These are phyloP conservation scores for Globisporangium nagaii DNA, from an alignment of 352 stramenopile genomes.

Conservation along the genomic window DNA sequence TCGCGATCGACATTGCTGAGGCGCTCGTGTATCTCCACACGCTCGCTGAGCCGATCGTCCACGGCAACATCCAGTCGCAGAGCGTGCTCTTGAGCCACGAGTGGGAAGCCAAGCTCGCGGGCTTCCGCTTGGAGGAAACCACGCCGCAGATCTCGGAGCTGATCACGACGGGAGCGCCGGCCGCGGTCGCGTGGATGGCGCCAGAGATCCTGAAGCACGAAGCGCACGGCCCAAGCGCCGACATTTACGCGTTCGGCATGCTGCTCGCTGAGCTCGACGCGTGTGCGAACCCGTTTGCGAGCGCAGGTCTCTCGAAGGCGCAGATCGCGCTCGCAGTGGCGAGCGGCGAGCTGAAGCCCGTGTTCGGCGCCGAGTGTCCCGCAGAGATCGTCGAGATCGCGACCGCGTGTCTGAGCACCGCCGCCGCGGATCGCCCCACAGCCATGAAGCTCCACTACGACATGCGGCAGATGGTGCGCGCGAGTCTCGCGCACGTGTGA, in stretches of 20 bases:
- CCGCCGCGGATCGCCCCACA: conserved; percentile 40
- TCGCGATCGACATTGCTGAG: conserved; percentile 22
- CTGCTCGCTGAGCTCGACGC: conserved; percentile 29
- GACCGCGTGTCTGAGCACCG: conserved; percentile 36
- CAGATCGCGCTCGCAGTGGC: conserved; percentile 46
- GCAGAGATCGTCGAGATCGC: conserved; percentile 36
- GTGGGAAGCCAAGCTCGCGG: conserved; percentile 13
- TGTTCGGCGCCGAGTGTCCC: conserved; percentile 43
- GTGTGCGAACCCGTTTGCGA: conserved; percentile 20
- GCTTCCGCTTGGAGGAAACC: conserved; percentile 6
- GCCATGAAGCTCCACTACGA: conserved; percentile 64
- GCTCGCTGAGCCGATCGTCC: conserved; percentile 6
- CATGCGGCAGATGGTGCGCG: conserved; percentile 15
- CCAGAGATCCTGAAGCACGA: conserved; percentile 28
- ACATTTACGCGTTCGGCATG: conserved; percentile 34
- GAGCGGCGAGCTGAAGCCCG: conserved; percentile 34
- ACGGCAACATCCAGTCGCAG: conserved; percentile 8
- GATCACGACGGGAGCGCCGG: conserved; percentile 18
- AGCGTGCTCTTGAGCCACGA: conserved; percentile 13
- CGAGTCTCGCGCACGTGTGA: conserved; percentile 2
- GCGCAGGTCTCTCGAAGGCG: conserved; percentile 2
- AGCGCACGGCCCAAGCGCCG: conserved; percentile 10
- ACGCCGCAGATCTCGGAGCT: conserved; percentile 1
- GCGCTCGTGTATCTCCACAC: conserved; percentile 38
- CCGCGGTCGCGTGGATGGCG: conserved; percentile 19